A percentile compares a stretch with the other conserved stretches of the same genome.
Evolutionary conservation across 164 flowering plant species (phyloP).

Genomic region (Cinnamomum micranthum): DNA sequence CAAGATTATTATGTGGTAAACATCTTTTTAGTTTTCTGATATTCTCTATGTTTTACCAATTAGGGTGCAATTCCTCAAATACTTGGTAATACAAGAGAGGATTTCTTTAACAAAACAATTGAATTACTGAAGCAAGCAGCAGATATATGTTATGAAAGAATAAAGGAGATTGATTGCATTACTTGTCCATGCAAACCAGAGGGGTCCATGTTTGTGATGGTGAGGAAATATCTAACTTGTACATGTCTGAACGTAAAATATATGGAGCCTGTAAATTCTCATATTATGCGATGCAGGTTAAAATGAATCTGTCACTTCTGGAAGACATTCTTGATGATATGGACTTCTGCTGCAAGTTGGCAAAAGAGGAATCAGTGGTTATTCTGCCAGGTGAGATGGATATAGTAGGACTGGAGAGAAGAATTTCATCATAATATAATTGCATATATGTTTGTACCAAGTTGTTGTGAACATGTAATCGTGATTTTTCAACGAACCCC

Average conservation of each 20-base stretch:
- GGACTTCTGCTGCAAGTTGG: too few species aligned
- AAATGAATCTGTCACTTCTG: too few species aligned
- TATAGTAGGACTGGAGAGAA: constrained; percentile 36
- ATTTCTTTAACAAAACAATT: constrained; percentile 49
- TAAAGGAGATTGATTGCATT: constrained; percentile 34
- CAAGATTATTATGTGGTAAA: too few species aligned
- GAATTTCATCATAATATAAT: constrained; percentile 52
- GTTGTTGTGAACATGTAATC: background rate
- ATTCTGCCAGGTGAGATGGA: too few species aligned
- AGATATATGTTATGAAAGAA: constrained; percentile 39
- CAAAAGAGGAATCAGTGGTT: too few species aligned
- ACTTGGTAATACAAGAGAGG: constrained; percentile 22
- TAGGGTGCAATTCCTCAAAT: too few species aligned
- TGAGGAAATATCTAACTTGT: constrained; percentile 8
- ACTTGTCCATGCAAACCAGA: constrained; percentile 40
- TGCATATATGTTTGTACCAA: constrained; percentile 9
- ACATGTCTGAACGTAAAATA: background rate
- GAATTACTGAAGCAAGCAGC: constrained; percentile 43
- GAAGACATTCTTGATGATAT: too few species aligned
- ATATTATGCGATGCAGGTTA: too few species aligned
- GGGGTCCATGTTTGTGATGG: constrained; percentile 78
- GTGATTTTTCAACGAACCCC: background rate
- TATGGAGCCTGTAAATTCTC: background rate
- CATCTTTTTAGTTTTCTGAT: too few species aligned
- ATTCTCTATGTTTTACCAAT: too few species aligned